These are phyloP conservation scores for Rosa persica DNA, from an alignment of 306 rosid genomes.

Conservation along the genomic window DNA sequence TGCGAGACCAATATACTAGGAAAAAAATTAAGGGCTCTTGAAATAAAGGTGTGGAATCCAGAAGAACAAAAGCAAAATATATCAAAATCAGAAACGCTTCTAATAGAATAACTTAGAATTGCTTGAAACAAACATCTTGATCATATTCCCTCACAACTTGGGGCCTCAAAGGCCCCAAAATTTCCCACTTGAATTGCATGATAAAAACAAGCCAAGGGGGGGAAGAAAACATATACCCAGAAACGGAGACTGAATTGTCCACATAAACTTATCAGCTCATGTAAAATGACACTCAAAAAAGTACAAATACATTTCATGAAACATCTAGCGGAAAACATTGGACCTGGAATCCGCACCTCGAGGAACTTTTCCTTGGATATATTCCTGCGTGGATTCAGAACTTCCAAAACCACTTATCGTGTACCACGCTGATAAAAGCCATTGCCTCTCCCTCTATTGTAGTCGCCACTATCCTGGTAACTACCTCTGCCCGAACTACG, in stretches of 20 bases:
- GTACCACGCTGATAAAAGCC: constrained; percentile 69
- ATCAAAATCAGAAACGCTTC: constrained; percentile 12
- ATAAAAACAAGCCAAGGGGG: constrained; percentile 61
- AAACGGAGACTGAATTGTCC: constrained; percentile 25
- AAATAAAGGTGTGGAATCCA: neutral
- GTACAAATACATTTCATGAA: constrained; percentile 35
- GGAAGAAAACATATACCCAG: constrained; percentile 37
- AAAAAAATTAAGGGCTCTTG: neutral
- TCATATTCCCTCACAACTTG: constrained; percentile 33
- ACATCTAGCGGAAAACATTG: constrained; percentile 38
- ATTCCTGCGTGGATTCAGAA: constrained; percentile 7
- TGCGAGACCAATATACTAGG: too few species aligned
- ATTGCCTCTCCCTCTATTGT: constrained; percentile 60
- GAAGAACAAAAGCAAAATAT: constrained; percentile 1
- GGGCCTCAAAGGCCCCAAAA: constrained; percentile 44
- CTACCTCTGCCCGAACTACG: constrained; percentile 64
- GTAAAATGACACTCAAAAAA: constrained; percentile 42
- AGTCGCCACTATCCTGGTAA: constrained; percentile 58
- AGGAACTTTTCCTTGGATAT: constrained; percentile 17
- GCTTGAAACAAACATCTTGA: constrained; percentile 34
- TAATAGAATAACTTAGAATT: neutral
- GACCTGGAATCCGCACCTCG: constrained; percentile 21
- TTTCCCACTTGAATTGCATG: constrained; percentile 67
- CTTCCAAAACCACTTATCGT: constrained; percentile 38
- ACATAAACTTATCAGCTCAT: constrained; percentile 34